A percentile compares a stretch with the other conserved stretches of the same genome.
Conservation (phyloP, 169 alveolate species). For the Plasmodium ovale region DNA sequence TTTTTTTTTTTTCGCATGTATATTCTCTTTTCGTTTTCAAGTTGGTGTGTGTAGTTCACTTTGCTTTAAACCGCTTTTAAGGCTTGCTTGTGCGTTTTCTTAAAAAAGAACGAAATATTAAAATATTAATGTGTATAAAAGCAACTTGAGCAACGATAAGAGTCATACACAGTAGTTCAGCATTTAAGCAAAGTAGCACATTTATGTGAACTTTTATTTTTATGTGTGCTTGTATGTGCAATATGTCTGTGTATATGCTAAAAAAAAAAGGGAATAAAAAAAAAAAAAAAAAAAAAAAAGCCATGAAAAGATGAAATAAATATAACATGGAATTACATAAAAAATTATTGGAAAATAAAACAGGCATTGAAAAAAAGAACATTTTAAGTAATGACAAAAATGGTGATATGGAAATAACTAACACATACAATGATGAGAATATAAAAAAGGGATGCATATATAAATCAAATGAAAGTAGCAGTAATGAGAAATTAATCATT, state of each 20-base stretch:
- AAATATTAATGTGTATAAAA: neutral
- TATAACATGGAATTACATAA: conserved; percentile 24
- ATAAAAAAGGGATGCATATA: conserved; percentile 16
- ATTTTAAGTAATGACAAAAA: neutral
- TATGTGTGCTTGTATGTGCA: neutral
- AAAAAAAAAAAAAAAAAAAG: neutral
- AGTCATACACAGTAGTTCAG: neutral
- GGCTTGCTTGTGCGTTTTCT: neutral
- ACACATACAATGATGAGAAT: neutral
- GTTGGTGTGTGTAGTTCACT: neutral
- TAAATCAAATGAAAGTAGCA: neutral
- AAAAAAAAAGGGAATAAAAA: neutral
- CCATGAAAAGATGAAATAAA: conserved; percentile 21
- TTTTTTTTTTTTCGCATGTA: too few species aligned
- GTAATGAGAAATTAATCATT: neutral
- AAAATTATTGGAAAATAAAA: neutral
- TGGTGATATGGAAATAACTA: neutral
- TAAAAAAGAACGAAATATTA: too few species aligned
- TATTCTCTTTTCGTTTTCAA: neutral
- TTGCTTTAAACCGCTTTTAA: neutral
- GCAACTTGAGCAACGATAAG: neutral
- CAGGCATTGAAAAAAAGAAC: neutral
- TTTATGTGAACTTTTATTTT: neutral
- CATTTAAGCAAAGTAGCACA: neutral
- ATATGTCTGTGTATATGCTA: neutral